A percentile compares a stretch with the other conserved stretches of the same genome.
Evolutionary conservation across 2,329 filamentous ascomycete genomes (phyloP).

Genomic region (Scedosporium dehoogii): DNA sequence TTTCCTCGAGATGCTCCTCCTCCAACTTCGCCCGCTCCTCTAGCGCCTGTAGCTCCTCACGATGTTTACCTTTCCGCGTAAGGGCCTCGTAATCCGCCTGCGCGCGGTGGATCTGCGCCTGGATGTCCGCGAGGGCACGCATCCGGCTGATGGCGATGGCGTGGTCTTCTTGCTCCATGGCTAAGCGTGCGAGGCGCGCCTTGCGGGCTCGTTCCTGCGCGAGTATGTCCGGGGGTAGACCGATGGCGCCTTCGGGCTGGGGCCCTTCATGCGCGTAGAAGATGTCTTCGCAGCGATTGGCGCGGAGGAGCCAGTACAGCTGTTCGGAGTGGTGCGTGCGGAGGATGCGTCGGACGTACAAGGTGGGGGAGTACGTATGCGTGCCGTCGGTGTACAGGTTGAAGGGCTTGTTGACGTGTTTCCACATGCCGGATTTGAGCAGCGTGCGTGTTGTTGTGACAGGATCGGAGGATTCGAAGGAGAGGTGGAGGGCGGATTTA

Average conservation of each 20-base stretch:
- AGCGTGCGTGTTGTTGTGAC: slow-evolving; percentile 45
- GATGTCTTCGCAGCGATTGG: slow-evolving; percentile 42
- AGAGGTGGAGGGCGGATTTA: slow-evolving; percentile 50
- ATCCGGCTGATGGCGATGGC: slow-evolving; percentile 34
- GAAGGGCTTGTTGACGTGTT: slow-evolving; percentile 49
- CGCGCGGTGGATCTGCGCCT: slow-evolving; percentile 37
- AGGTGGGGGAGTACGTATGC: slow-evolving; percentile 54
- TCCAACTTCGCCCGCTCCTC: slow-evolving; percentile 21
- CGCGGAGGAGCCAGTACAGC: slow-evolving; percentile 37
- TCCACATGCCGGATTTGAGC: slow-evolving; percentile 55
- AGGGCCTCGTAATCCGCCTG: slow-evolving; percentile 40
- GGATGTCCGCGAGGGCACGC: slow-evolving; percentile 40
- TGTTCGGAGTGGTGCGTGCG: slow-evolving; percentile 27
- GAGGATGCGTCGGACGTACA: slow-evolving; percentile 45
- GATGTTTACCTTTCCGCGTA: slow-evolving; percentile 9
- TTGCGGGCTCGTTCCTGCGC: slow-evolving; percentile 39
- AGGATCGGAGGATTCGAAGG: slow-evolving; percentile 46
- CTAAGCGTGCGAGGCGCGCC: slow-evolving; percentile 33
- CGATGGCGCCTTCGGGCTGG: slow-evolving; percentile 42
- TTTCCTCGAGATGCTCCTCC: slow-evolving; percentile 15
- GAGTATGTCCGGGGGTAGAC: slow-evolving; percentile 40
- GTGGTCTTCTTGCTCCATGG: slow-evolving; percentile 39
- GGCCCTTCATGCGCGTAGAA: slow-evolving; percentile 44
- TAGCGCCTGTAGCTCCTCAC: slow-evolving; percentile 16
- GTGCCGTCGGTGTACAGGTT: slow-evolving; percentile 43